phyloP scores from a whole-genome alignment of 2,329 filamentous ascomycete species.

The Fusarium sp. region DNA sequence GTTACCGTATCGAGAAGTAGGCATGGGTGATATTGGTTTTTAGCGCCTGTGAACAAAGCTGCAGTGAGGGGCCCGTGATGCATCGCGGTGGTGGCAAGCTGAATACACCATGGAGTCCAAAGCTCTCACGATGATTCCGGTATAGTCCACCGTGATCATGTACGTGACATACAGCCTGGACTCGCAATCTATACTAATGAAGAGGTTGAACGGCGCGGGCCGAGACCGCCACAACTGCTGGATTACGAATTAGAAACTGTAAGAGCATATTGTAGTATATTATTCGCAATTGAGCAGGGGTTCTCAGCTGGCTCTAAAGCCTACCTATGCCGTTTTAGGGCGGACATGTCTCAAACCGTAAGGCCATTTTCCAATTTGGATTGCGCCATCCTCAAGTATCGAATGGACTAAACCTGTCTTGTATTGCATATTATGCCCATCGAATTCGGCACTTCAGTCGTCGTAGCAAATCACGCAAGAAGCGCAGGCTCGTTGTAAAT shows the following conservation, averaged over 20 bases:
- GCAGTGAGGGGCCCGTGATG: too few species aligned
- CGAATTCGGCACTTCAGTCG: accelerated
- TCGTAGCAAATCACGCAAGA: background rate
- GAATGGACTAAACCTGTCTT: background rate
- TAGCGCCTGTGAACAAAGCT: background rate
- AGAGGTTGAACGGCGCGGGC: background rate
- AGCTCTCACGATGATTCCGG: accelerated
- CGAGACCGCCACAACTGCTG: background rate
- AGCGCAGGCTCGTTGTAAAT: accelerated
- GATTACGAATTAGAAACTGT: background rate
- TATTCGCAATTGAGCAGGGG: background rate
- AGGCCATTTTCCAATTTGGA: background rate
- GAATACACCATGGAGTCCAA: background rate
- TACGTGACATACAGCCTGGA: background rate
- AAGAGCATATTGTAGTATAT: background rate
- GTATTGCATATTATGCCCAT: background rate
- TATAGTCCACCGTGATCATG: background rate
- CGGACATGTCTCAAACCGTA: background rate
- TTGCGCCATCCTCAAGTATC: background rate
- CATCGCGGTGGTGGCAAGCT: background rate
- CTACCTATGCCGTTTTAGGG: background rate
- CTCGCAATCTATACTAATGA: background rate
- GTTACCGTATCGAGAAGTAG: too few species aligned
- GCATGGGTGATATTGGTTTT: background rate
- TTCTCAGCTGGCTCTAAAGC: background rate